Evolutionary conservation across 164 flowering plant genomes (phyloP).

Genomic region (Tetrastigma voinierianum): DNA sequence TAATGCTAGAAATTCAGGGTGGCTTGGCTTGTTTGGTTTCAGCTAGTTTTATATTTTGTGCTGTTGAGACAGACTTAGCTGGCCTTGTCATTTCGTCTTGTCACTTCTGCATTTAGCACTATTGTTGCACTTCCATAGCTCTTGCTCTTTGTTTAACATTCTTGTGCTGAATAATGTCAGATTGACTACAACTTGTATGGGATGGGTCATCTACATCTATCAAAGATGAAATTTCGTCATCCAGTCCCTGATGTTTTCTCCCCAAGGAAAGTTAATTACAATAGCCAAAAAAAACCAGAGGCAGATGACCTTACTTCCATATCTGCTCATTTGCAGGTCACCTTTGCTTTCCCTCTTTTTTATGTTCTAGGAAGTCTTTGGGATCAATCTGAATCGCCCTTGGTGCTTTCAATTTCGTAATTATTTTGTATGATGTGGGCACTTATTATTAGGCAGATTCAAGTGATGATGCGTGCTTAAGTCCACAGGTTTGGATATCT

Average conservation of each 20-base stretch:
- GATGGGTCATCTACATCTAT: slow-evolving; percentile 88
- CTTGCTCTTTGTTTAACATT: no score
- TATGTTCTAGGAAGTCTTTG: neutral
- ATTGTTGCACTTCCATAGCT: no score
- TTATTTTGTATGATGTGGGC: slow-evolving; percentile 12
- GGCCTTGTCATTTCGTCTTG: no score
- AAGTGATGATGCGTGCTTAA: slow-evolving; percentile 20
- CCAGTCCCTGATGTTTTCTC: slow-evolving; percentile 54
- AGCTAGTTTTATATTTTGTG: no score
- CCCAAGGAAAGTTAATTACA: slow-evolving; percentile 19
- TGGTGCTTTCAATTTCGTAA: neutral
- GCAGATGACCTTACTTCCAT: slow-evolving; percentile 16
- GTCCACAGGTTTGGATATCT: slow-evolving; percentile 64
- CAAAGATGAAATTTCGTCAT: slow-evolving; percentile 83
- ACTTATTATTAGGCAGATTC: slow-evolving; percentile 62
- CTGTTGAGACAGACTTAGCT: no score
- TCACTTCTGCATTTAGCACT: no score
- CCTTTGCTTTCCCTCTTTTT: slow-evolving; percentile 4
- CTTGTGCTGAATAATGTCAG: slow-evolving; percentile 27
- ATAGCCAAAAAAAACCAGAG: slow-evolving; percentile 15
- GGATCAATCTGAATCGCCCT: neutral
- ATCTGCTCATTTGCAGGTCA: slow-evolving; percentile 46
- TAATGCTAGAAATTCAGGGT: no score
- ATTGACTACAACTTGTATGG: slow-evolving; percentile 92
- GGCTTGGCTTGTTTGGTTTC: no score